Evolutionary conservation across 352 stramenopile species (phyloP), one percentile per base, ranked within the genome.

Genomic region (Phytophthora nicotianae): DNA sequence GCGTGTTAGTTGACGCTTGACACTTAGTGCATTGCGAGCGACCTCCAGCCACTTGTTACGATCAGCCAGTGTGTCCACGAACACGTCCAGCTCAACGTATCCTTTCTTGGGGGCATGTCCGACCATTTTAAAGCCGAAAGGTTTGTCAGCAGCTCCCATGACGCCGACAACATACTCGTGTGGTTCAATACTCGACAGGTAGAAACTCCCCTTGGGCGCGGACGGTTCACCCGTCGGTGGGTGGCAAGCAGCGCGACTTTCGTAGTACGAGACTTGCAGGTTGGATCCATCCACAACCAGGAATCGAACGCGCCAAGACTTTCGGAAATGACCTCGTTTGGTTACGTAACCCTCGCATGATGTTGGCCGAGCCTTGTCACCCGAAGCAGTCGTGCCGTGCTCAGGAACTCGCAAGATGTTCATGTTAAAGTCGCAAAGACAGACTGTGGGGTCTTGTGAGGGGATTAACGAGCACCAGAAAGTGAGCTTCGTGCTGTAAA

Each of bases 311-410:
- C 80, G 80, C 86, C 84, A 95, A 23, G 84, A 91, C 70, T 95
- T 95, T 65, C 82, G 77, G 47, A 93, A 89, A 62, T 93, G 84
- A 0, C 84, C 84, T 49, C 86, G 81, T 64, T 95, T 95, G 41
- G 81, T 95, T 53, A 95, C 84, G 65, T 95, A 95, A 47, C 86
- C 86, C 59, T 93, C 86, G 50, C 84, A 93, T 4, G 83, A 93
- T 13, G 84, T 93, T 19, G 81, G 80, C 40, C 77, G 79, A 45
- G 77, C 70, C 29, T 79, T 76, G 14, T 84, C 75, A 9, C 67
- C 50, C 1, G 54, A 66, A 49, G 41, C 10, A 13, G 52, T 65
- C 13, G 67, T 51, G 4, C 49, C 58, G 24, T 41, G 3, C 24
- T 80, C 62, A 5, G 72, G 72, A 7, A 83, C 66, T n/a, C 79